Conservation (phyloP, 2,329 filamentous ascomycete species). For the Paracorniculantispora psalliotae region DNA sequence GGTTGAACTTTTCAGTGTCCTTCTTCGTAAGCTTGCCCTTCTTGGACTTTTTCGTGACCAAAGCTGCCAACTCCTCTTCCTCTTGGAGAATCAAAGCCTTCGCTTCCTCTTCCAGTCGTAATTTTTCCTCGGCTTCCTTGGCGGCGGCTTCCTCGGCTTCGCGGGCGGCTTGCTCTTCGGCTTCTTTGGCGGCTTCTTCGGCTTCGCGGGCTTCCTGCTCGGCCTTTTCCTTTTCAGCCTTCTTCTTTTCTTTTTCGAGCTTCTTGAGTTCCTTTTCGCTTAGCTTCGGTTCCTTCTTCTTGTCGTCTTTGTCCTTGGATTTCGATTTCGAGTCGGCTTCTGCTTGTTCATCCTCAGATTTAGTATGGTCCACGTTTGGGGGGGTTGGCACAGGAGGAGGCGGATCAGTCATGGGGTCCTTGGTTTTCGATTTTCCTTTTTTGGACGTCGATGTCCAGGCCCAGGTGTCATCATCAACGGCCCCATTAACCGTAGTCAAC, state of each 20-base stretch:
- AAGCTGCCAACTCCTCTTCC: constrained; percentile 34
- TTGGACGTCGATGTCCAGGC: constrained; percentile 35
- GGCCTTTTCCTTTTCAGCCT: constrained; percentile 32
- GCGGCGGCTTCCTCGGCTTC: constrained; percentile 26
- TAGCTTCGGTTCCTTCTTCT: constrained; percentile 40
- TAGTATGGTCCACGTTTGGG: constrained; percentile 41
- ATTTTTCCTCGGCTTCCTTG: constrained; percentile 26
- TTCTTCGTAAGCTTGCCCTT: constrained; percentile 37
- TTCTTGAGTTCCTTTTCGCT: constrained; percentile 48
- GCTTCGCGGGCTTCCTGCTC: constrained; percentile 23
- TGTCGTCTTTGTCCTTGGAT: constrained; percentile 39
- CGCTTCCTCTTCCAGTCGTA: constrained; percentile 23
- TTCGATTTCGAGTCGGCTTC: constrained; percentile 36
- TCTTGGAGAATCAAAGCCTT: constrained; percentile 23
- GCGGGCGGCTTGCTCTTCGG: constrained; percentile 27
- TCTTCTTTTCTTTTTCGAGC: constrained; percentile 44
- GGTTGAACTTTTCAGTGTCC: constrained; percentile 25
- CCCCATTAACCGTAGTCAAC: constrained; percentile 35
- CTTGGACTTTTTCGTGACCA: constrained; percentile 45
- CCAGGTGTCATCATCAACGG: constrained; percentile 38
- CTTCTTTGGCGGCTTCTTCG: constrained; percentile 28
- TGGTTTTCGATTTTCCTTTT: constrained; percentile 41
- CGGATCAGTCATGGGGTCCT: constrained; percentile 34
- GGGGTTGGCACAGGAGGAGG: constrained; percentile 44
- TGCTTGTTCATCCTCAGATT: constrained; percentile 29